A percentile compares a stretch with the other conserved stretches of the same genome.
These are phyloP conservation scores for Ricinus communis DNA, from an alignment of 345 rosid species.

Conservation along the genomic window DNA sequence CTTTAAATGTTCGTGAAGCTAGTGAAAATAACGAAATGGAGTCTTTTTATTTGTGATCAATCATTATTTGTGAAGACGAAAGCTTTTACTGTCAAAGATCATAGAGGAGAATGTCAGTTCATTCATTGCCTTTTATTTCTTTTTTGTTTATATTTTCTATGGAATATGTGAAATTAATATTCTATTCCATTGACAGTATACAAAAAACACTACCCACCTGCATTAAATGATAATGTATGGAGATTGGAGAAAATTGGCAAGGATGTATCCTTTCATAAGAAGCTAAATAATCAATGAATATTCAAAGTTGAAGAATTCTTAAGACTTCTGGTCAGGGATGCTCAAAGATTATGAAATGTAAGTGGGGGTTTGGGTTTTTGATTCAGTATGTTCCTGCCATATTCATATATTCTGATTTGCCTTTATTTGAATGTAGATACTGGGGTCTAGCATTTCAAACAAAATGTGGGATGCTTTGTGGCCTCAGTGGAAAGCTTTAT, in stretches of 20 bases:
- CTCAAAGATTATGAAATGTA: constrained; percentile 68
- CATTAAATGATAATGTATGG: constrained; percentile 83
- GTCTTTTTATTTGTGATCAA: too few species aligned
- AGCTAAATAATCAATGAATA: constrained; percentile 50
- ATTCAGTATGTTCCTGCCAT: constrained; percentile 11
- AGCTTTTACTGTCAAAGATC: constrained; percentile 95
- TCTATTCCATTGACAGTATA: constrained; percentile 57
- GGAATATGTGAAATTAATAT: neutral
- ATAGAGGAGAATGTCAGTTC: constrained; percentile 86
- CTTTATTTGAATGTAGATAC: constrained; percentile 53
- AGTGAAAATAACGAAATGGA: neutral
- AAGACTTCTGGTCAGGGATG: constrained; percentile 73
- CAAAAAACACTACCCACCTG: constrained; percentile 99
- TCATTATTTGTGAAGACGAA: constrained; percentile 81
- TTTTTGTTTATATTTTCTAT: neutral
- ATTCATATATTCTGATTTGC: constrained; percentile 28
- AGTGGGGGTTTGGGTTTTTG: constrained; percentile 37
- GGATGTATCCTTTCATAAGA: constrained; percentile 97
- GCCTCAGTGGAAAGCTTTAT: constrained; percentile 72
- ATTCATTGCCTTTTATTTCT: neutral
- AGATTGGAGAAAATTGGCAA: constrained; percentile 98
- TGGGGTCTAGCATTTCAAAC: constrained; percentile 99
- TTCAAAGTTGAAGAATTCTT: constrained; percentile 75
- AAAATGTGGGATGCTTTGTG: constrained; percentile 99
- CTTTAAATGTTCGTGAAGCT: neutral